Evolutionary conservation across 208 protist genomes (phyloP).

Genomic region (Endotrypanum monterogeii): DNA sequence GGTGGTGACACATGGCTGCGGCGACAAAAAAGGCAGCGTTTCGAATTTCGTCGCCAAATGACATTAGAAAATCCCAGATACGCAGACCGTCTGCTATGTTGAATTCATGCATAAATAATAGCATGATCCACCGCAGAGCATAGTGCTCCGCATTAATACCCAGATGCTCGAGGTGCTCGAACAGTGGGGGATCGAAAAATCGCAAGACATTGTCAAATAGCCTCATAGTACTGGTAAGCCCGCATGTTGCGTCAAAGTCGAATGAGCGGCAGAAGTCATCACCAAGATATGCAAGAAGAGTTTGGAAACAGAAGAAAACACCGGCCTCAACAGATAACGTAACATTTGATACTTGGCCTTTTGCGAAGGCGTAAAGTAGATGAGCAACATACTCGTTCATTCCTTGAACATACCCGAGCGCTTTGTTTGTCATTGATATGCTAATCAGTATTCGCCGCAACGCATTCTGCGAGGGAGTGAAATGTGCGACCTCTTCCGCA

Average conservation of each 20-base stretch:
- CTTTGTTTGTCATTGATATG: slow-evolving; percentile 64
- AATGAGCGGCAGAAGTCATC: slow-evolving; percentile 74
- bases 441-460: slow-evolving; percentile 75
- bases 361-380: slow-evolving; percentile 69
- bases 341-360: slow-evolving; percentile 34
- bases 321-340: slow-evolving; percentile 48
- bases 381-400: slow-evolving; percentile 87
- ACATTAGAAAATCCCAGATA: slow-evolving; percentile 90
- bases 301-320: slow-evolving; percentile 84
- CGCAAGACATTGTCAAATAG: slow-evolving; percentile 69
- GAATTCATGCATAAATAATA: slow-evolving; percentile 90
- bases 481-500: not conserved
- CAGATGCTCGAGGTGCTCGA: slow-evolving; percentile 41
- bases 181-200: slow-evolving; percentile 63
- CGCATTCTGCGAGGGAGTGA: slow-evolving; percentile 46
- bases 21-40: slow-evolving; percentile 53
- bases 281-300: slow-evolving; percentile 63
- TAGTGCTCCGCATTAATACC: slow-evolving; percentile 68
- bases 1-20: slow-evolving; percentile 57
- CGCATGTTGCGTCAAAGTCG: slow-evolving; percentile 55
- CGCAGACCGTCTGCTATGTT: slow-evolving; percentile 69
- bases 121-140: slow-evolving; percentile 85
- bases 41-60: slow-evolving; percentile 61
- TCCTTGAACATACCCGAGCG: slow-evolving; percentile 80
- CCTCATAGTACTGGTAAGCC: slow-evolving; percentile 60